These are phyloP conservation scores for Trichoderma reesei DNA, from an alignment of 495 filamentous ascomycete genomes.

Conservation along the genomic window DNA sequence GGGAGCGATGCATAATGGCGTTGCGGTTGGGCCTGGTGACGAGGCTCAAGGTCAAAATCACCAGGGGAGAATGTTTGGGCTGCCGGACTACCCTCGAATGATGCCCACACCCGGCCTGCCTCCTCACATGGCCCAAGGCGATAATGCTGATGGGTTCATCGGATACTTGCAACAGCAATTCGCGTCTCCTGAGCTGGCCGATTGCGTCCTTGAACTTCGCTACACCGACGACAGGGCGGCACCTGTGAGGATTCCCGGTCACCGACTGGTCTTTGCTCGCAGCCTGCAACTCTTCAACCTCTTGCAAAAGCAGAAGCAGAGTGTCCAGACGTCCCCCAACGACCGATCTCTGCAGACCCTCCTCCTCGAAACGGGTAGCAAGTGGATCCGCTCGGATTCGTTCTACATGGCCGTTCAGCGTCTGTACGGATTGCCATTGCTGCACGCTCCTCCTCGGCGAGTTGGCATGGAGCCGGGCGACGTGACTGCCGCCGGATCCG, in stretches of 20 bases:
- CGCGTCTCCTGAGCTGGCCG: conserved; percentile 31
- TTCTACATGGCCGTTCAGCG: conserved; percentile 38
- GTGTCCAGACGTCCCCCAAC: conserved; percentile 12
- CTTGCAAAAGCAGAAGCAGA: conserved; percentile 17
- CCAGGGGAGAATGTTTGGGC: neutral
- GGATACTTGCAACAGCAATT: conserved; percentile 30
- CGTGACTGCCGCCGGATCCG: conserved; percentile 20
- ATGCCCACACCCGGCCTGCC: conserved; percentile 7
- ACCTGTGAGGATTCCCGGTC: conserved; percentile 33
- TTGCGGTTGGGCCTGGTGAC: neutral
- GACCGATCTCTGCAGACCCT: conserved; percentile 26
- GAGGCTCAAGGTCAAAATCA: neutral
- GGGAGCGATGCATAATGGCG: conserved; percentile 14
- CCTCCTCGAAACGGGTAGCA: conserved; percentile 34
- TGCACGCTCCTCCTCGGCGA: conserved; percentile 17
- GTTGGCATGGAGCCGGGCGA: conserved; percentile 15
- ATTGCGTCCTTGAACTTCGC: conserved; percentile 40
- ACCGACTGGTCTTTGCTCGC: conserved; percentile 43
- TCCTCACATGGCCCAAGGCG: conserved; percentile 23
- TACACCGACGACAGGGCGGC: conserved; percentile 16
- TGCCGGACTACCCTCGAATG: neutral
- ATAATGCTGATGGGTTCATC: conserved; percentile 26
- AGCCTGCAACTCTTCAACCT: conserved; percentile 35
- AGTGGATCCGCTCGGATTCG: conserved; percentile 38
- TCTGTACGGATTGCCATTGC: conserved; percentile 38